A percentile compares a stretch with the other conserved stretches of the same genome.
Evolutionary conservation across 2,329 filamentous ascomycete genomes (phyloP).

Genomic region (Tolypocladium amazonense): DNA sequence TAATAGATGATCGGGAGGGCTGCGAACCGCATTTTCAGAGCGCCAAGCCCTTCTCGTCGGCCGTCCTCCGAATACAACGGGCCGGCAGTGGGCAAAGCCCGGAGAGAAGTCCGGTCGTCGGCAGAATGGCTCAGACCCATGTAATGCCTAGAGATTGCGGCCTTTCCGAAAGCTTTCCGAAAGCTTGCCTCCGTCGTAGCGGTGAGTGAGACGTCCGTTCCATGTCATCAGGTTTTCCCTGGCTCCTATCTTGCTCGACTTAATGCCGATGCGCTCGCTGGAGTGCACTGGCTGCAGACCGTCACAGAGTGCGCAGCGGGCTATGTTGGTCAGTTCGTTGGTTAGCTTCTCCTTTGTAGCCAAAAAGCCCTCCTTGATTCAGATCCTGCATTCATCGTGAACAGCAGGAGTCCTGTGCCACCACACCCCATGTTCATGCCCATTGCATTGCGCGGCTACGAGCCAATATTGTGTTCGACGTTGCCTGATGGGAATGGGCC

Average conservation of each 20-base stretch:
- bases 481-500: background rate
- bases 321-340: background rate
- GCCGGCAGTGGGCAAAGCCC: background rate
- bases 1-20: background rate
- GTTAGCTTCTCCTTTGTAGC: background rate
- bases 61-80: background rate
- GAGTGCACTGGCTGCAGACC: background rate
- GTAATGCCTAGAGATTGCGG: too few species aligned
- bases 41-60: background rate
- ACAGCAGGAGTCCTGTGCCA: background rate
- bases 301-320: background rate
- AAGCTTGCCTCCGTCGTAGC: background rate
- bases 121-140: background rate
- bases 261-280: background rate
- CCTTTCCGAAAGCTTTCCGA: too few species aligned
- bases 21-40: background rate
- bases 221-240: background rate
- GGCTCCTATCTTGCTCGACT: background rate
- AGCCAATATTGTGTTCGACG: background rate
- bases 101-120: background rate
- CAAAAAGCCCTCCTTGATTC: background rate
- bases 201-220: background rate
- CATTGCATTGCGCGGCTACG: background rate
- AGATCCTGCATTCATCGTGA: background rate
- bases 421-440: background rate